Conservation (phyloP, 805 yeast genomes). For the Wickerhamomyces silvicola region DNA sequence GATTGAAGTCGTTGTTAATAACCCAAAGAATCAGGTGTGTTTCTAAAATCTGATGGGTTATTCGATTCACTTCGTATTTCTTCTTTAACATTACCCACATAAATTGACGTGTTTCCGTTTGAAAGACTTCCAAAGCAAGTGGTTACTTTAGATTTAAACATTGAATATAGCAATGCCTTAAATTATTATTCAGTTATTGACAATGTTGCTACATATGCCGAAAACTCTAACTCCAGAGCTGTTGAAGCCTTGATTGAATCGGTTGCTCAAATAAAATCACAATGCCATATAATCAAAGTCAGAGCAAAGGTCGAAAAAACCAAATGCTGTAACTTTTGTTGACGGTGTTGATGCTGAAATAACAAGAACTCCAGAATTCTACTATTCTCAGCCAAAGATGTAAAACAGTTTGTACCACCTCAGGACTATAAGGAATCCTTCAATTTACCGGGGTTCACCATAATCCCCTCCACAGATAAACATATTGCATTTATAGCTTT, state of each 20-base stretch:
- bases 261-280: constrained; percentile 53
- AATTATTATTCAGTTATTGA: constrained; percentile 38
- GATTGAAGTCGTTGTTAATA: constrained; percentile 34
- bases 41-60: constrained; percentile 5
- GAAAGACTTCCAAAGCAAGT: constrained; percentile 81
- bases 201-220: constrained; percentile 54
- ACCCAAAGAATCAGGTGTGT: constrained; percentile 14
- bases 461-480: constrained; percentile 25
- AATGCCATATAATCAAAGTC: constrained; percentile 33
- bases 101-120: constrained; percentile 91
- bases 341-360: constrained; percentile 88
- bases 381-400: constrained; percentile 21
- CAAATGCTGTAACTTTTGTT: constrained; percentile 81
- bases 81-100: constrained; percentile 54
- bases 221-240: constrained; percentile 75
- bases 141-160: constrained; percentile 48
- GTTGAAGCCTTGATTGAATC: constrained; percentile 85
- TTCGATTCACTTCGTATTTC: constrained; percentile 32
- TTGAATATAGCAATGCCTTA: constrained; percentile 32
- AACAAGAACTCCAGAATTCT: constrained; percentile 38
- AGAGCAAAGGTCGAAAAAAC: constrained; percentile 70
- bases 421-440: constrained; percentile 5
- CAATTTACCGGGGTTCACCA: constrained; percentile 24
- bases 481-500: constrained; percentile 74
- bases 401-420: constrained; percentile 2